Percentiles rank a stretch among this genome's conserved stretches.
phyloP scores from a whole-genome alignment of 139 green algal genomes.

The Gonium pectorale region DNA sequence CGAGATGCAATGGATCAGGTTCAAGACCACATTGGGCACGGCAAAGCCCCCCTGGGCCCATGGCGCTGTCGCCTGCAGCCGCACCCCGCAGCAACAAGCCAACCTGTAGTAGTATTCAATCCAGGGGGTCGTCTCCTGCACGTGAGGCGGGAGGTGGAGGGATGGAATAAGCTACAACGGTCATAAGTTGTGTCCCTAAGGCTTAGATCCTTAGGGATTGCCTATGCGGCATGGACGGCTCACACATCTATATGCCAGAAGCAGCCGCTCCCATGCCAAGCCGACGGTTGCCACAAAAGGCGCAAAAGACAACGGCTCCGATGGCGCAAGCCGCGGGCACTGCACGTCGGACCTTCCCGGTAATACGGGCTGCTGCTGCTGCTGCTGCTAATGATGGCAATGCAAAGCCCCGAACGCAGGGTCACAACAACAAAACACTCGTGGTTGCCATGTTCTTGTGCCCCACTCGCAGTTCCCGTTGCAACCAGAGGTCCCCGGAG shows the following conservation, averaged over 20 bases:
- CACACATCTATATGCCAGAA: no score
- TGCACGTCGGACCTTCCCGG: not conserved
- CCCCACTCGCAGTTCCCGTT: not conserved
- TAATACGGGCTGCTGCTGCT: not conserved
- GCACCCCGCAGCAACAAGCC: not conserved
- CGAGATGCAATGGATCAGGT: not conserved
- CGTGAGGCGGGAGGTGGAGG: not conserved
- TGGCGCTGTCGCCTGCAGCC: no score
- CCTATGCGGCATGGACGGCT: no score
- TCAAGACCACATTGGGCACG: not conserved
- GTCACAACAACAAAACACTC: not conserved
- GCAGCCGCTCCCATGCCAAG: no score
- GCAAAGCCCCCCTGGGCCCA: no score
- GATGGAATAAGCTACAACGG: not conserved
- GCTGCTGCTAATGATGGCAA: no score
- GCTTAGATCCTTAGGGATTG: no score
- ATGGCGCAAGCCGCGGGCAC: no score
- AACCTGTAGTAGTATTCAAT: constrained; percentile 64
- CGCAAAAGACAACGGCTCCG: no score
- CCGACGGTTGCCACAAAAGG: no score
- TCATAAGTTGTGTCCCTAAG: not conserved
- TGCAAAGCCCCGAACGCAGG: not conserved
- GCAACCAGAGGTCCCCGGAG: no score
- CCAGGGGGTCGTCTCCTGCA: constrained; percentile 54
- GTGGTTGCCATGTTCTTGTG: not conserved